Evolutionary conservation across 2,329 filamentous ascomycete genomes (phyloP).

Genomic region (Colletotrichum tropicale): DNA sequence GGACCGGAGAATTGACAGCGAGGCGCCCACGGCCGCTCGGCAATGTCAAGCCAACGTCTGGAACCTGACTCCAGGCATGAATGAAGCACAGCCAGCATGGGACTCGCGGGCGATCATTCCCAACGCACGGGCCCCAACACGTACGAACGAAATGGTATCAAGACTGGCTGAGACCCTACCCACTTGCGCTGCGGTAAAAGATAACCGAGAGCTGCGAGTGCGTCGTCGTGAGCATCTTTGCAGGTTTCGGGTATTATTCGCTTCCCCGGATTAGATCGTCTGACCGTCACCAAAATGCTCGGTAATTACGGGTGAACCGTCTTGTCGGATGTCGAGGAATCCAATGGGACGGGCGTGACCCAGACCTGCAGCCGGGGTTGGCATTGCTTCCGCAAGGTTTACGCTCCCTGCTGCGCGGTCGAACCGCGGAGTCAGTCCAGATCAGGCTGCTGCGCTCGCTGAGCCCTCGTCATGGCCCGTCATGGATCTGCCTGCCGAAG

Average conservation of each 20-base stretch:
- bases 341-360: not conserved
- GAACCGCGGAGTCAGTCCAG: not conserved
- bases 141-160: not conserved
- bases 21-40: not conserved
- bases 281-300: slow-evolving; percentile 1
- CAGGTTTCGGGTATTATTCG: slow-evolving; percentile 1
- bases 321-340: slow-evolving; percentile 2
- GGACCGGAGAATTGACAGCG: slow-evolving; percentile 1
- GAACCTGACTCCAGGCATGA: slow-evolving; percentile 3
- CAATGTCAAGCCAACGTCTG: not conserved
- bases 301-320: slow-evolving; percentile 4
- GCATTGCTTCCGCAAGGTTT: not conserved
- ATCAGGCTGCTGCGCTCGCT: not conserved
- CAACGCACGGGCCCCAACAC: not conserved
- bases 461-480: not conserved
- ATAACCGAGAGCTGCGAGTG: not conserved
- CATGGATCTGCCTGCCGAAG: slow-evolving; percentile 3
- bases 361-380: not conserved
- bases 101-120: not conserved
- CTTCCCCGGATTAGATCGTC: slow-evolving; percentile 5
- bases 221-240: not conserved
- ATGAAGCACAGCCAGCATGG: slow-evolving; percentile 3
- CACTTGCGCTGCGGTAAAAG: not conserved
- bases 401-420: not conserved
- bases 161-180: not conserved